phyloP scores from a whole-genome alignment of 1,284 basidiomycete species.

The Naganishia sp. region DNA sequence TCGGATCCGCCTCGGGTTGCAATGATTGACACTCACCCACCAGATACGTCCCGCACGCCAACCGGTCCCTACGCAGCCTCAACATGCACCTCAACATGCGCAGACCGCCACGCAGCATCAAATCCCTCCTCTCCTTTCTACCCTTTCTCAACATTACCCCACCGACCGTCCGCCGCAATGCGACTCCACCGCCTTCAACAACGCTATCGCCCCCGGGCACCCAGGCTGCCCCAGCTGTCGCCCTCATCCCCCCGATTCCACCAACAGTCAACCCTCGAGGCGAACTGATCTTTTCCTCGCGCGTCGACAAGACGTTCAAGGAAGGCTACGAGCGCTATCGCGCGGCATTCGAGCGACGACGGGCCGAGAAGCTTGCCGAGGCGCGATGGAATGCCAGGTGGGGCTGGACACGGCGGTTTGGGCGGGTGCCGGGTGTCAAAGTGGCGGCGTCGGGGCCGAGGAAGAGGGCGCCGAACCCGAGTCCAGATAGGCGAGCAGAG shows the following conservation, averaged over 20 bases:
- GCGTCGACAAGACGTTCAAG: slow-evolving; percentile 77
- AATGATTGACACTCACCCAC: background rate
- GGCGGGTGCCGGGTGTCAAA: background rate
- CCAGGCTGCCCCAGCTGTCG: slow-evolving; percentile 15
- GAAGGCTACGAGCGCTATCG: slow-evolving; percentile 93
- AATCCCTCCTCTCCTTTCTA: slow-evolving; percentile 16
- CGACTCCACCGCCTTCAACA: slow-evolving; percentile 36
- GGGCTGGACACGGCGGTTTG: slow-evolving; percentile 27
- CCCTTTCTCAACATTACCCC: slow-evolving; percentile 50
- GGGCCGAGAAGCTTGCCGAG: slow-evolving; percentile 63
- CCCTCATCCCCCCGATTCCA: slow-evolving; percentile 68
- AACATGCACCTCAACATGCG: slow-evolving; percentile 94
- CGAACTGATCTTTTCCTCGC: slow-evolving; percentile 91
- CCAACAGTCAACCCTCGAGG: slow-evolving; percentile 87
- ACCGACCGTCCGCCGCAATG: slow-evolving; percentile 41
- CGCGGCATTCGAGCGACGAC: slow-evolving; percentile 78
- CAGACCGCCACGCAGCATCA: slow-evolving; percentile 8
- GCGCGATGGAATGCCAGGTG: slow-evolving; percentile 36
- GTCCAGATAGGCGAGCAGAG: slow-evolving; percentile 1
- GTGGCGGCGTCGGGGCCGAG: background rate
- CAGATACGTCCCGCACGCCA: slow-evolving; percentile 96
- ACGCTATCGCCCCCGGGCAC: slow-evolving; percentile 9
- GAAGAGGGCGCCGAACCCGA: background rate
- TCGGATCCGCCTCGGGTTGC: too few relatives aligned
- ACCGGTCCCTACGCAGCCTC: slow-evolving; percentile 82